phyloP scores from a whole-genome alignment of 2,329 filamentous ascomycete species.

The Penicillium sp. region DNA sequence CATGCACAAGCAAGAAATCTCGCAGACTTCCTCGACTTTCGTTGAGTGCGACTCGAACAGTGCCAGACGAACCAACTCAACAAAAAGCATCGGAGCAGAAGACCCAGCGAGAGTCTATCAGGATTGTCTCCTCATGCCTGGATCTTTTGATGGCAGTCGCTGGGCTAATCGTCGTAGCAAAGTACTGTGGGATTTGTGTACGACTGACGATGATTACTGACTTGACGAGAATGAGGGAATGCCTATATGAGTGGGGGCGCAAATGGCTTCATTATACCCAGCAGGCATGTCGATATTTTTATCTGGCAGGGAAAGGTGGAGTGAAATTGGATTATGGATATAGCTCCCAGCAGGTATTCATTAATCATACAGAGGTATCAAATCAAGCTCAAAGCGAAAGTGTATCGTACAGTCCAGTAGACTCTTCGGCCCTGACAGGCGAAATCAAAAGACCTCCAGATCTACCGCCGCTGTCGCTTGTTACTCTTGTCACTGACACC shows the following conservation, averaged over 20 bases:
- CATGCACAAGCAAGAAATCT: conserved; percentile 6
- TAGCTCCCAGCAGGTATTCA: conserved; percentile 20
- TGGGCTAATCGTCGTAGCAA: conserved; percentile 24
- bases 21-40: conserved; percentile 11
- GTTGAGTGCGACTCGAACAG: conserved; percentile 9
- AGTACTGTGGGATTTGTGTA: conserved; percentile 12
- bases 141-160: conserved; percentile 23
- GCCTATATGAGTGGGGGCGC: background rate
- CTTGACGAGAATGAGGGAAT: background rate
- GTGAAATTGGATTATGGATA: conserved; percentile 13
- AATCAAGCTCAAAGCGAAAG: conserved; percentile 11
- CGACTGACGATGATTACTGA: conserved; percentile 2
- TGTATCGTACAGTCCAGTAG: conserved; percentile 13
- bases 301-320: conserved; percentile 5
- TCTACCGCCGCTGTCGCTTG: conserved; percentile 50
- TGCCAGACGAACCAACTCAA: conserved; percentile 15
- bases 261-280: background rate
- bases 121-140: conserved; percentile 27
- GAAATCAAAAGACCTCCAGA: background rate
- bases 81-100: conserved; percentile 12
- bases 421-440: background rate
- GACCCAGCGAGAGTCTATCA: conserved; percentile 25
- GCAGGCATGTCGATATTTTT: conserved; percentile 15
- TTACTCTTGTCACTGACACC: conserved; percentile 60
- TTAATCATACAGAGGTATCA: conserved; percentile 36